Base-by-base conservation (phyloP, 257 asterid genomes). In the Solanum boliviense region DNA sequence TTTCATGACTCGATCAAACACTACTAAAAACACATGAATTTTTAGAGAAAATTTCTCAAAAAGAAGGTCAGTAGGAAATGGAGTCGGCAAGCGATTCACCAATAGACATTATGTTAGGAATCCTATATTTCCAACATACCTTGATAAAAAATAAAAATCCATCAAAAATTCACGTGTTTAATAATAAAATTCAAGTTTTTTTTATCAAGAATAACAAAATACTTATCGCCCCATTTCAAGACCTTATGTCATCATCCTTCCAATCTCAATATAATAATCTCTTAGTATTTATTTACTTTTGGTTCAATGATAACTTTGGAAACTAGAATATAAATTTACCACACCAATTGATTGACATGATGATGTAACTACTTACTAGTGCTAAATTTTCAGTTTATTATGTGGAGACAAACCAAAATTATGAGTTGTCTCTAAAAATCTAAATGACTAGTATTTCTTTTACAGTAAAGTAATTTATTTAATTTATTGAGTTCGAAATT, bases 161-260 rank as follows among this genome's bases (percentile, higher is more conserved):
- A 70, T 15, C 0, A 6, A 0, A 0, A 71, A 71, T 15, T 31
- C 25, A 16, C 1, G 2, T 8, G 9, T 31, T 70, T 70, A 7
- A 3, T 71, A 71, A 0, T 71, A 0, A 3, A 71, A 71, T 4
- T 27, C 1, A 0, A 16, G 1, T 7, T 7, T 0, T 31, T 1
- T 31, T 27, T 0, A 15, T 70, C 4, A 70, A 70, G 1, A 29
- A 31, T 27, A 1, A 13, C 0, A 3, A 8, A 8, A 36, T 18
- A 18, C 7, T 71, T 71, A 32, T 31, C 1, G 2, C 1, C 74
- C 13, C 9, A 13, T 67, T 13, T 5, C 39, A 71, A 31, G 3
- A 48, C 13, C 21, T 6, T 48, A 48, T 11, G 13, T 48, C 58
- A 6, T 48, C 58, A 48, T 48, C 21, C 1, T 41, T 41, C 3